phyloP scores from a whole-genome alignment of 2,329 filamentous ascomycete genomes.

The Alternaria solani region DNA sequence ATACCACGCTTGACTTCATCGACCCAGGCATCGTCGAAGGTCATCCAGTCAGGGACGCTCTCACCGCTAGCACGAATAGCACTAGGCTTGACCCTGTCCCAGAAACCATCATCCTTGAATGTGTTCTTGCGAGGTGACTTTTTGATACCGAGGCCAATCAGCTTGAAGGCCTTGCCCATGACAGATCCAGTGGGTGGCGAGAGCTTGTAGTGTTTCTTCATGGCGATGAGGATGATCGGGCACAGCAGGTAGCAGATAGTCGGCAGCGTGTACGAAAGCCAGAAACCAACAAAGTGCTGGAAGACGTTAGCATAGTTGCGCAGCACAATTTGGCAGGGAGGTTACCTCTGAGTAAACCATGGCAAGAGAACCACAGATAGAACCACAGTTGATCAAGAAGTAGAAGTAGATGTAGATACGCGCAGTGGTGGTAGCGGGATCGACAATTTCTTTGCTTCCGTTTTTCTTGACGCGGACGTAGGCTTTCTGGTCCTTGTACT shows the following conservation, averaged over 20 bases:
- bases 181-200: conserved; percentile 75
- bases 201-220: conserved; percentile 71
- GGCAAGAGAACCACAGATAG: conserved; percentile 44
- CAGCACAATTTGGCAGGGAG: neutral
- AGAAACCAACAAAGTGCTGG: conserved; percentile 64
- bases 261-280: conserved; percentile 73
- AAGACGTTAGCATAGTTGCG: neutral
- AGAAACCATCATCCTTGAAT: conserved; percentile 56
- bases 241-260: conserved; percentile 70
- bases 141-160: conserved; percentile 61
- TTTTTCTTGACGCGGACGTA: conserved; percentile 41
- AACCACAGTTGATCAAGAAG: conserved; percentile 50
- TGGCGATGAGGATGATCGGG: conserved; percentile 64
- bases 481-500: conserved; percentile 52
- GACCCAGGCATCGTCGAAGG: conserved; percentile 78
- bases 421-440: conserved; percentile 71
- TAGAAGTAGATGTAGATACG: conserved; percentile 62
- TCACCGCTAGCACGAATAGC: conserved; percentile 44
- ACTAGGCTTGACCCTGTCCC: conserved; percentile 70
- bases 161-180: conserved; percentile 69
- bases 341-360: conserved; percentile 46
- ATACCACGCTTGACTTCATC: conserved; percentile 74
- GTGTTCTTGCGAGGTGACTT: conserved; percentile 31
- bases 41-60: conserved; percentile 73
- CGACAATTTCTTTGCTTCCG: conserved; percentile 67